A percentile compares a stretch with the other conserved stretches of the same genome.
Evolutionary conservation across 352 stramenopile genomes (phyloP).

Genomic region (Pythium dissimile): DNA sequence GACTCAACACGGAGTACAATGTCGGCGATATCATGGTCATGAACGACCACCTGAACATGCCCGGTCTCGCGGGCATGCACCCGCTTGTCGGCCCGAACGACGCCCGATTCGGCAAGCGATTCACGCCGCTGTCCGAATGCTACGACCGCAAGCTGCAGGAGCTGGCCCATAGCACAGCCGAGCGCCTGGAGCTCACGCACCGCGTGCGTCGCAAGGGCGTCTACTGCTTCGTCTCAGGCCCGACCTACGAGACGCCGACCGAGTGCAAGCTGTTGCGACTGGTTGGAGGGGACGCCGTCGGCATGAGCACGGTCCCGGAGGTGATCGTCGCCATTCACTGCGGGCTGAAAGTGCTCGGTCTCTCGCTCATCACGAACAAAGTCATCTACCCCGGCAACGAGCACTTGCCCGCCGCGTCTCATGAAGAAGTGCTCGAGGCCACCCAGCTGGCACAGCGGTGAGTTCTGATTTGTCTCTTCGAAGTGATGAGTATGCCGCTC

Average conservation of each 20-base stretch:
- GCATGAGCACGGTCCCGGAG: constrained; percentile 96
- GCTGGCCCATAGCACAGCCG: constrained; percentile 74
- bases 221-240: constrained; percentile 97
- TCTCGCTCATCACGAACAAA: constrained; percentile 97
- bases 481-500: background rate
- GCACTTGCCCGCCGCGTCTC: constrained; percentile 71
- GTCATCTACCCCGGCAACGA: constrained; percentile 83
- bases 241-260: constrained; percentile 95
- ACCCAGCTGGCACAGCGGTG: constrained; percentile 61
- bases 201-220: constrained; percentile 86
- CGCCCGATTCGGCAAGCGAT: constrained; percentile 91
- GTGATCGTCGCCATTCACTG: constrained; percentile 95
- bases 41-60: constrained; percentile 96
- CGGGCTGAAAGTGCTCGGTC: constrained; percentile 92
- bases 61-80: constrained; percentile 90
- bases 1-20: constrained; percentile 91
- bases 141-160: constrained; percentile 90
- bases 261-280: constrained; percentile 93
- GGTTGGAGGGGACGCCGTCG: constrained; percentile 92
- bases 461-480: background rate
- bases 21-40: constrained; percentile 98
- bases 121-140: constrained; percentile 94
- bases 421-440: constrained; percentile 93
- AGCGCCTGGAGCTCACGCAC: constrained; percentile 73
- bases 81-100: constrained; percentile 95